Base-by-base conservation (phyloP, 108 stramenopile species). In the Aurantiochytrium sp. region DNA sequence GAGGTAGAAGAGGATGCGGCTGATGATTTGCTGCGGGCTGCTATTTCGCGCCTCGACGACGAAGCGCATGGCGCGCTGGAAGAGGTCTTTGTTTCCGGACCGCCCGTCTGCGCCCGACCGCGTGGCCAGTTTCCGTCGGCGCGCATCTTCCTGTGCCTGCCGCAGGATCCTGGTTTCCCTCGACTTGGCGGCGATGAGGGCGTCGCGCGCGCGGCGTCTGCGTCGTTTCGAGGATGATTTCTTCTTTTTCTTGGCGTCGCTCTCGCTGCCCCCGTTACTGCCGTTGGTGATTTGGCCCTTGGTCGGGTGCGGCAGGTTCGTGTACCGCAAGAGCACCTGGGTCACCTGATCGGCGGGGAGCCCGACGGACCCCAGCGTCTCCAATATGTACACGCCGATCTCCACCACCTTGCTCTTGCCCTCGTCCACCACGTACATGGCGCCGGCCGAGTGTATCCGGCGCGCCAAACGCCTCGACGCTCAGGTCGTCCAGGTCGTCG, bases 321-420 rank as follows among this genome's bases (percentile, higher is more conserved):
- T 65, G 59, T 65, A 65, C 15, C 59, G 59, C 6, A 81, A 24
- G 10, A 81, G 45, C 6, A 48, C 73, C 3, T 41, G 42, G 36
- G 73, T 48, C 73, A 81, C 73, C 30, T 81, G 73, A 2, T 81
- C 73, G n/a, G 73, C 73, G 27, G 73, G 73, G n/a, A 81, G 45
- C 10, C 73, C 73, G 0, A 81, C 73, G 12, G 73, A 41, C 73
- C 73, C 73, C 42, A 81, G 45, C 42, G 73, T 81, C 73, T 81
- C 73, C 42, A 81, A 30, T 48, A 81, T 81, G 73, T 81, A 81
- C 45, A 81, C 73, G n/a, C 73, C 73, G 30, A 81, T 81, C 73
- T 81, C 73, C 39, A 81, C 39, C 21, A 81, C 73, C 73, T 81
- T 81, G 42, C 24, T 27, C 3, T 81, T 81, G 73, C 73, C 73